These are phyloP conservation scores for Amoebophrya sp. DNA, from an alignment of 169 alveolate species.

Conservation along the genomic window DNA sequence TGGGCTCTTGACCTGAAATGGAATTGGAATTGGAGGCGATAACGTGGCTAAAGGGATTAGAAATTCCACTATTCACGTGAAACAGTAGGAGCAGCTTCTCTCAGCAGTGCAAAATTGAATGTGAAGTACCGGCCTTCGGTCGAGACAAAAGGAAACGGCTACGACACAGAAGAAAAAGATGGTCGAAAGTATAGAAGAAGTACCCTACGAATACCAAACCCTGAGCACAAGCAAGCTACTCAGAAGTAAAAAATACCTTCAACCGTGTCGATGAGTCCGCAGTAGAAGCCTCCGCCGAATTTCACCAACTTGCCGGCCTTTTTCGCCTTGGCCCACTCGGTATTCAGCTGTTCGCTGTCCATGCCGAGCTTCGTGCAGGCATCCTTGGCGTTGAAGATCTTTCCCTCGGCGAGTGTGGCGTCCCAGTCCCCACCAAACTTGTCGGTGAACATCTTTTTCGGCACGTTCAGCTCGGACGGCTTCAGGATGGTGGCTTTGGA, in stretches of 20 bases:
- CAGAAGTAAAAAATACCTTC: not conserved
- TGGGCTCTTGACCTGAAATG: constrained; percentile 25
- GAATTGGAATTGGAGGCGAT: not conserved
- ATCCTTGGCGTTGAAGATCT: constrained; percentile 30
- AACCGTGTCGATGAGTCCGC: constrained; percentile 27
- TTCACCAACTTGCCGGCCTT: constrained; percentile 20
- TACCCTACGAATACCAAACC: no score
- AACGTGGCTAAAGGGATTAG: no score
- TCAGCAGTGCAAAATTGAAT: no score
- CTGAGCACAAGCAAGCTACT: no score
- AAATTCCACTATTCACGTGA: no score
- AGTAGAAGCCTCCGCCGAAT: constrained; percentile 42
- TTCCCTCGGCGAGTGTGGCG: constrained; percentile 1
- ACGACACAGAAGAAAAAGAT: no score
- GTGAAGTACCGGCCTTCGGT: no score
- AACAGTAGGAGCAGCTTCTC: no score
- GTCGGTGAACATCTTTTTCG: constrained; percentile 27
- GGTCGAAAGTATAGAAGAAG: no score
- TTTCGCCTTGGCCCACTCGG: constrained; percentile 19
- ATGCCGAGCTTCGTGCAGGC: constrained; percentile 30
- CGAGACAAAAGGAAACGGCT: no score
- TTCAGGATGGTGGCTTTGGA: constrained; percentile 37
- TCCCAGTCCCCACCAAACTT: constrained; percentile 34
- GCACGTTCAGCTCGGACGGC: constrained; percentile 21
- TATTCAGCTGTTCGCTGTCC: not conserved